Conservation (phyloP, 2,329 filamentous ascomycete genomes). For the Pseudogymnoascus sp. region DNA sequence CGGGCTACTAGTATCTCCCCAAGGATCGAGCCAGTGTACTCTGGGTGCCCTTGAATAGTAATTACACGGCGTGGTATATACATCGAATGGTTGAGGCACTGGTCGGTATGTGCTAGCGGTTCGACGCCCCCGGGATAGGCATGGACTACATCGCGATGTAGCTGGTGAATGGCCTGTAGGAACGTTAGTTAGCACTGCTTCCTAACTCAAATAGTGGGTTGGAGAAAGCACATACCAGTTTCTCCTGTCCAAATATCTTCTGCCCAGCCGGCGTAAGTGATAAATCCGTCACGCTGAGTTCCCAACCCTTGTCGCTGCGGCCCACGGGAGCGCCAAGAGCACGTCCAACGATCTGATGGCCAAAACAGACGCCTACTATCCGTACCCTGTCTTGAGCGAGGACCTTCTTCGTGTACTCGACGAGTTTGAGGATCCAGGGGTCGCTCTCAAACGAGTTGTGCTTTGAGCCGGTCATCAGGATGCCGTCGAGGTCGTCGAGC, state of each 20-base stretch:
- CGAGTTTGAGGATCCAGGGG: slow-evolving; percentile 68
- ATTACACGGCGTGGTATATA: slow-evolving; percentile 59
- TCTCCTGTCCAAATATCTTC: slow-evolving; percentile 61
- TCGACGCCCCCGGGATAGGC: slow-evolving; percentile 54
- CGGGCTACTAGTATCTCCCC: slow-evolving; percentile 58
- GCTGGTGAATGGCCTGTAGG: slow-evolving; percentile 65
- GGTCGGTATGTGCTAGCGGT: slow-evolving; percentile 54
- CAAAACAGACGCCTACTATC: slow-evolving; percentile 78
- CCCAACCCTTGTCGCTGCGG: slow-evolving; percentile 65
- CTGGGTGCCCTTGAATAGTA: slow-evolving; percentile 79
- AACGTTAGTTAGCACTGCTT: not conserved
- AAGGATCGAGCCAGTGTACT: slow-evolving; percentile 68
- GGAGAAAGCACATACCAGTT: slow-evolving; percentile 34
- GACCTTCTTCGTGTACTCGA: slow-evolving; percentile 55
- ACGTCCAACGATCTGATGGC: slow-evolving; percentile 75
- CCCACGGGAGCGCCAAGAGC: slow-evolving; percentile 62
- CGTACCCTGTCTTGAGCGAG: slow-evolving; percentile 55
- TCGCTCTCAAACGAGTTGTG: slow-evolving; percentile 65
- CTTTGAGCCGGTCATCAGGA: slow-evolving; percentile 72
- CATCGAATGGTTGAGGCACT: slow-evolving; percentile 73
- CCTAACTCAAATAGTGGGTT: not conserved
- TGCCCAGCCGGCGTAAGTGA: slow-evolving; percentile 61
- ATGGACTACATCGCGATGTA: slow-evolving; percentile 74
- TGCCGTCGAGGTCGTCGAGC: slow-evolving; percentile 67
- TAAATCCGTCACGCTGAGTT: slow-evolving; percentile 66